Conservation (phyloP, 176 grass and related monocot genomes). For the Alopecurus myosuroides region DNA sequence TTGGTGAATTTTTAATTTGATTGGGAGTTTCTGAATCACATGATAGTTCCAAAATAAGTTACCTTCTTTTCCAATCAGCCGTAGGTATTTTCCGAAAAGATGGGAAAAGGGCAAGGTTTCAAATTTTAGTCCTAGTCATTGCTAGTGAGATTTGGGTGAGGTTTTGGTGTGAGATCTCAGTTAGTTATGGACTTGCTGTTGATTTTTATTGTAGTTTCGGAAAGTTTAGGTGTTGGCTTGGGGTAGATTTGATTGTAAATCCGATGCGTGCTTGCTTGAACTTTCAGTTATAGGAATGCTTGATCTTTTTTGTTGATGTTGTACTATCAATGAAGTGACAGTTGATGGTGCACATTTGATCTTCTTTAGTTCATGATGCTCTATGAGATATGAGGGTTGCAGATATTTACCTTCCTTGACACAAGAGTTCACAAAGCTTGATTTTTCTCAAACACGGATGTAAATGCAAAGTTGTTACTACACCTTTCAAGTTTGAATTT, state of each 20-base stretch:
- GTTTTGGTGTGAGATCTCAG: slow-evolving; percentile 10
- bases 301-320: neutral
- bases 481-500: neutral
- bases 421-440: neutral
- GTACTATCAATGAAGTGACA: neutral
- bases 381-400: neutral
- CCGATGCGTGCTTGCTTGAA: neutral
- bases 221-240: neutral
- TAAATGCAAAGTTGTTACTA: neutral
- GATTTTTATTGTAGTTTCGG: neutral
- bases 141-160: neutral
- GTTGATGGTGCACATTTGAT: neutral
- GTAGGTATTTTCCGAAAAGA: neutral
- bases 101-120: neutral
- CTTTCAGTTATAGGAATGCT: neutral
- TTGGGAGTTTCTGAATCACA: neutral
- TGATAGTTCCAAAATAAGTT: slow-evolving; percentile 23
- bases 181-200: neutral
- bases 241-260: neutral
- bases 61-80: neutral
- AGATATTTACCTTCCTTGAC: neutral
- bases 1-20: neutral
- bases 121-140: neutral
- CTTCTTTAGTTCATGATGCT: neutral
- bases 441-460: neutral